Base-by-base conservation (phyloP, 164 flowering plant species). In the Akebia trifoliata region DNA sequence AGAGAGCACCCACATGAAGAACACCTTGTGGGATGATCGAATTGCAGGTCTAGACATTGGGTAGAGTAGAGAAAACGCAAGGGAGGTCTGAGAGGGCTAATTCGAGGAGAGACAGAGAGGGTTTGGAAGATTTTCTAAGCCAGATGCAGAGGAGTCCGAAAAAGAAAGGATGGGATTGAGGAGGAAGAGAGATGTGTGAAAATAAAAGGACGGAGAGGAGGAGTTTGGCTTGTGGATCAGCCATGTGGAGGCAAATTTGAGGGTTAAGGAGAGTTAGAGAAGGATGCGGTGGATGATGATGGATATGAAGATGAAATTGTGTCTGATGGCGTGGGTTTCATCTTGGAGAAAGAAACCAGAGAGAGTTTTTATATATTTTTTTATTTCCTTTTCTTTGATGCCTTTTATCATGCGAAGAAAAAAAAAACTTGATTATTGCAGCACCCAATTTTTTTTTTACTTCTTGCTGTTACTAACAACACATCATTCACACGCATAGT, bases 201-300 rank as follows among this genome's bases (percentile, higher is more conserved):
- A 78, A 71, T 8, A 87, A 80, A 5, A 90, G 74, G 34, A 87
- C 72, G 51, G 95, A 76, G 44, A 86, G 30, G 4, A 90, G 69
- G 59, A 88, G 79, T 70, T 78, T 86, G 24, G 97, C 97, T 67
- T 94, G 99, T 11, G 97, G 93, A 57, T 94, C 97, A 0, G 97
- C 88, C 4, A 90, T 85, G 57, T 76, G 80, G 43, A 90, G 80
- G 22, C 93, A 79, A 22, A 70, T 15, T 54, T 73, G 79, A 36
- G 84, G 81, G 53, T 66, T 54, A 4, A 66, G 20, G 40, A 94
- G 90, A 39, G 75, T 73, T 61, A 69, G 77, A 24, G 88, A 73
- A 22, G 96, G 63, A 15, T 76, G 76, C 58, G 79, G 66, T 25
- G 76, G 84, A 30, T 70, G 71, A 9, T 79, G 54, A 15, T 47